Evolutionary conservation across 495 filamentous ascomycete species (phyloP), one percentile per base, ranked within the genome.

Genomic region (Glonium stellatum): DNA sequence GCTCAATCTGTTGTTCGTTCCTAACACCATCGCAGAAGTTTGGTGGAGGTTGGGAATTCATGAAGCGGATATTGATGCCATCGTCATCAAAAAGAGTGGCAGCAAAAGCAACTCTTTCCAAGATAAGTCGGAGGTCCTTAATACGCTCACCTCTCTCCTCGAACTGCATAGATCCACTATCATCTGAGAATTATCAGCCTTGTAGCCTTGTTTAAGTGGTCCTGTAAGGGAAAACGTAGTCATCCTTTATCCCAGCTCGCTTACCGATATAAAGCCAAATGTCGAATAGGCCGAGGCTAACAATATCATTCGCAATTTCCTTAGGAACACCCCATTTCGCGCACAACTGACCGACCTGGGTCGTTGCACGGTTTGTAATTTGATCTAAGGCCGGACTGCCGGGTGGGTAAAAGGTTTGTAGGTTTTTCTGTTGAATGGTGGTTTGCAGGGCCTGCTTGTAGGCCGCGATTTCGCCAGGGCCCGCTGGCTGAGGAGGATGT

Each of bases 81-180:
- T 89, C 86, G 25, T 81, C 72, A 63, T 89, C 86, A 60, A 89
- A 89, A 21, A 86, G 80, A 11, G 83, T 81, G 9, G 84, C 84
- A 0, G 83, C 84, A 41, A 78, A 82, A 11, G 84, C 81, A 22
- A 87, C 82, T 11, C 80, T 78, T 8, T 77, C 73, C 25, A 89
- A 71, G 57, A 87, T 87, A 50, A 84, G 73, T 62, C 78, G 78
- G 49, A 89, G 71, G 59, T 89, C 85, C 19, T 82, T 76, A 71
- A 85, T 86, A 53, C 86, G 79, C 46, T 81, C 72, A n/a, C 84
- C 85, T 57, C 78, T 77, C 63, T 85, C 82, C 60, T 84, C 79
- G 54, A 88, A 86, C 47, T 78, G 72, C 71, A 89, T 88, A 23
- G 86, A 88, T 12, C 86, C 86, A 69, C 82, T 86, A 70, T 89